phyloP scores from a whole-genome alignment of 2,329 filamentous ascomycete species.

The Purpureocillium lavendulum region DNA sequence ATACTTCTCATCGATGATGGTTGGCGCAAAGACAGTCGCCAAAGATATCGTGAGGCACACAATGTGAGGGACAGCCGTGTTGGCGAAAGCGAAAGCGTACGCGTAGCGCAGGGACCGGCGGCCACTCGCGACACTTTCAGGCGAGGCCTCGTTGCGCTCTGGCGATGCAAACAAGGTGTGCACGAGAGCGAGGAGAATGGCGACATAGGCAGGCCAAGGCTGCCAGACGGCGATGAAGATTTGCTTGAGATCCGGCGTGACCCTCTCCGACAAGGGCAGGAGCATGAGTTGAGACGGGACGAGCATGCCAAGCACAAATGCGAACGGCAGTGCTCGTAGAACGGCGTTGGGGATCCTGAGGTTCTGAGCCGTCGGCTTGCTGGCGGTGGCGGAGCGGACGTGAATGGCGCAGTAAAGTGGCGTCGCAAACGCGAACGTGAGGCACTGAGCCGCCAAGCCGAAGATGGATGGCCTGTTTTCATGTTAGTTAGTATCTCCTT shows the following conservation, averaged over 20 bases:
- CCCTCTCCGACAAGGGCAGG: slow-evolving; percentile 3
- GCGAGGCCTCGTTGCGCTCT: not conserved
- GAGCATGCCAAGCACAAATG: slow-evolving; percentile 7
- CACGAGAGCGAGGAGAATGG: slow-evolving; percentile 4
- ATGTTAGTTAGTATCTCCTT: too few species aligned
- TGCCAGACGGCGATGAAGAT: slow-evolving; percentile 11
- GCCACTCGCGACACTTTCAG: slow-evolving; percentile 1
- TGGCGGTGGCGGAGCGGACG: slow-evolving; percentile 6
- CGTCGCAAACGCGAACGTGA: slow-evolving; percentile 12
- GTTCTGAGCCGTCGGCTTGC: slow-evolving; percentile 7
- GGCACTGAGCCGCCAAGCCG: slow-evolving; percentile 8
- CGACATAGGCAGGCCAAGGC: slow-evolving; percentile 12
- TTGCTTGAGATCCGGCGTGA: slow-evolving; percentile 11
- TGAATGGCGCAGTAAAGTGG: slow-evolving; percentile 10
- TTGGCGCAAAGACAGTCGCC: slow-evolving; percentile 6
- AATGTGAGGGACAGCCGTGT: slow-evolving; percentile 9
- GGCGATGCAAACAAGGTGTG: slow-evolving; percentile 1
- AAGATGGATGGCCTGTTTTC: slow-evolving; percentile 7
- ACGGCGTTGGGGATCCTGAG: slow-evolving; percentile 9
- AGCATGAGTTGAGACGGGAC: slow-evolving; percentile 9
- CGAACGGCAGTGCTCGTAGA: slow-evolving; percentile 7
- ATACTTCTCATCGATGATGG: slow-evolving; percentile 5
- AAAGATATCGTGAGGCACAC: slow-evolving; percentile 2
- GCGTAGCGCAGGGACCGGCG: slow-evolving; percentile 6
- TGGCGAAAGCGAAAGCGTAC: slow-evolving; percentile 10